A percentile compares a stretch with the other conserved stretches of the same genome.
Conservation (phyloP, 352 stramenopile genomes). For the Blastocystis sp. region DNA sequence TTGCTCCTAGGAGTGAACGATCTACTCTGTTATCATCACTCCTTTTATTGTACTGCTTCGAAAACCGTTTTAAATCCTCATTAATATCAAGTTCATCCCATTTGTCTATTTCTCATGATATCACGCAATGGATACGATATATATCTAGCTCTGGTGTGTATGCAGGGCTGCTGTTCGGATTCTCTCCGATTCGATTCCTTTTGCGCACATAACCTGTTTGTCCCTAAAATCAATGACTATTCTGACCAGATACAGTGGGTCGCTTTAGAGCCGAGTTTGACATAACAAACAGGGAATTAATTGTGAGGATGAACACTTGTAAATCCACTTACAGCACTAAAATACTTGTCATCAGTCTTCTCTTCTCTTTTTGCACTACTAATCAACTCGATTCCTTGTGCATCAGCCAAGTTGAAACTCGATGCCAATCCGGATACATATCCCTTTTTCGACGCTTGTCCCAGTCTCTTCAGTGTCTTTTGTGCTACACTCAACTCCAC, state of each 20-base stretch:
- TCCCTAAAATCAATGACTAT: background rate
- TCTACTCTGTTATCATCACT: background rate
- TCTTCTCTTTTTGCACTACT: conserved; percentile 43
- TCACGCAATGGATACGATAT: background rate
- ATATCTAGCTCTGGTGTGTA: background rate
- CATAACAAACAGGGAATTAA: conserved; percentile 51
- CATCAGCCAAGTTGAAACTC: conserved; percentile 41
- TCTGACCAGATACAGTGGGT: background rate
- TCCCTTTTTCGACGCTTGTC: conserved; percentile 14
- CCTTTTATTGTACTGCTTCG: background rate
- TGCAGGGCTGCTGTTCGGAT: background rate
- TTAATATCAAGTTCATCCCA: background rate
- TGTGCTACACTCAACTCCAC: conserved; percentile 1
- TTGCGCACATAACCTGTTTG: background rate
- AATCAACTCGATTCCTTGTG: conserved; percentile 54
- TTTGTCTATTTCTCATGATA: background rate
- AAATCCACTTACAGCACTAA: conserved; percentile 40
- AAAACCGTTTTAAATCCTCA: conserved; percentile 25
- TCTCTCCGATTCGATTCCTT: background rate
- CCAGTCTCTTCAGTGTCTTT: conserved; percentile 22
- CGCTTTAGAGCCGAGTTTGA: background rate
- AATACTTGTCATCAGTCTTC: conserved; percentile 29
- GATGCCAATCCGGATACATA: conserved; percentile 46
- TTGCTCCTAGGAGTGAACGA: background rate
- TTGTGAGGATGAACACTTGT: conserved; percentile 47